Base-by-base conservation (phyloP, 495 filamentous ascomycete species). In the Durotheca rogersii region DNA sequence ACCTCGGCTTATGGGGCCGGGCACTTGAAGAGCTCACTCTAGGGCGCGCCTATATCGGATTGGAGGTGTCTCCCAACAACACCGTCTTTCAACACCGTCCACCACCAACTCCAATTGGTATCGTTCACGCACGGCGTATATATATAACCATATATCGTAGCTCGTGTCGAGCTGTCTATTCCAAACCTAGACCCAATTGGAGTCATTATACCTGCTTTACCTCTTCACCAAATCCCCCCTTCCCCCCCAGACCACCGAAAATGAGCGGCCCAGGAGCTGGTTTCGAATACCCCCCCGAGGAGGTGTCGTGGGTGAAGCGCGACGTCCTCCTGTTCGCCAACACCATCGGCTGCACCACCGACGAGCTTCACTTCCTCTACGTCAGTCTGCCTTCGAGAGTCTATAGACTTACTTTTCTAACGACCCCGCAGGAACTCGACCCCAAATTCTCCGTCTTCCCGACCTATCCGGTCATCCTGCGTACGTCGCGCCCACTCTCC, bases 301-400 rank as follows among this genome's bases (percentile, higher is more conserved):
- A 82, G 58, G 88, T 95, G 3, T 77, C 82, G 56, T 95, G 89
- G 90, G 71, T 87, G 56, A 90, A 93, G 81, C 80, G 90, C 32
- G 90, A 95, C 74, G 79, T 83, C 17, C 74, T 95, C 56, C 80
- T 95, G 19, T 95, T 95, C 65, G 89, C 90, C 27, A 85, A 88
- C 69, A 88, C 84, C 69, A 91, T 95, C 62, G 90, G 90, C 12
- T 81, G 79, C 65, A 90, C 82, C 39, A 76, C 77, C n/a, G 82
- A 95, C 47, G 90, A 95, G 73, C 78, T 95, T 56, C 89, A 94
- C 58, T 95, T 94, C 65, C 82, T 94, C 68, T 95, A 89, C 51
- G 89, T 90, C 74, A 27, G 79, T 58, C 19, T 32, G 11, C 17
- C 11, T n/a, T 27, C 10, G 15, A 25, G n/a, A 21, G 53, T 27